phyloP scores from a whole-genome alignment of 306 rosid species.

The Vigna mungo region DNA sequence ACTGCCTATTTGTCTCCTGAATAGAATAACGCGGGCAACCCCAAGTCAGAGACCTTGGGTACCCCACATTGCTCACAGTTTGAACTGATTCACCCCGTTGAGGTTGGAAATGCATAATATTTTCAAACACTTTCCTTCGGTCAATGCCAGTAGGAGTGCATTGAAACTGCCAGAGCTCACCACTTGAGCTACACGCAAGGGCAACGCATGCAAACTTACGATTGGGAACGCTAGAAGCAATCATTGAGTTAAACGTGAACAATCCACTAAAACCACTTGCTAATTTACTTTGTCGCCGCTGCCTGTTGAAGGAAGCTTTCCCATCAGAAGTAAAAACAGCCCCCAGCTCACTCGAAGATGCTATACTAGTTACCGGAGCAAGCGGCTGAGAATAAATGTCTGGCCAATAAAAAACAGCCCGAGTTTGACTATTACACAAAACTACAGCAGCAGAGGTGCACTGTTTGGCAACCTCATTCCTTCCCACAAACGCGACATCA shows the following conservation, averaged over 20 bases:
- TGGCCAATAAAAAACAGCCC: conserved; percentile 81
- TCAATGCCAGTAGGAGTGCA: conserved; percentile 74
- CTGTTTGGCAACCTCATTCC: conserved; percentile 58
- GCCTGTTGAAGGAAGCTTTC: conserved; percentile 54
- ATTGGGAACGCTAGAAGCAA: conserved; percentile 70
- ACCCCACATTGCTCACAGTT: conserved; percentile 61
- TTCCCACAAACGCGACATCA: conserved; percentile 53
- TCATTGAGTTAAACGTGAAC: conserved; percentile 69
- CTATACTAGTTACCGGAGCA: conserved; percentile 60
- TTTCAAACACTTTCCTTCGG: conserved; percentile 57
- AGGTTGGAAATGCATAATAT: conserved; percentile 41
- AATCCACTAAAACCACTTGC: conserved; percentile 51
- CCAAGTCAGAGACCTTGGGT: conserved; percentile 97
- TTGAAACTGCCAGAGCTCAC: conserved; percentile 82
- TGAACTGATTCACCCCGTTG: conserved; percentile 65
- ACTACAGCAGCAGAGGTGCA: conserved; percentile 66
- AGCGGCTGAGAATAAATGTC: conserved; percentile 64
- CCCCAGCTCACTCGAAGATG: conserved; percentile 66
- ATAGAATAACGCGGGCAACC: conserved; percentile 55
- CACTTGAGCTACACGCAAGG: conserved; percentile 81
- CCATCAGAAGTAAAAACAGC: conserved; percentile 49
- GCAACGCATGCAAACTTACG: conserved; percentile 60
- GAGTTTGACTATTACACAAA: conserved; percentile 65
- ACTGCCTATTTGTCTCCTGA: conserved; percentile 58
- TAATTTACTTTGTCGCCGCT: conserved; percentile 49